Evolutionary conservation across 306 rosid genomes (phyloP), one percentile per base, ranked within the genome.

Genomic region (Bauhinia variegata): DNA sequence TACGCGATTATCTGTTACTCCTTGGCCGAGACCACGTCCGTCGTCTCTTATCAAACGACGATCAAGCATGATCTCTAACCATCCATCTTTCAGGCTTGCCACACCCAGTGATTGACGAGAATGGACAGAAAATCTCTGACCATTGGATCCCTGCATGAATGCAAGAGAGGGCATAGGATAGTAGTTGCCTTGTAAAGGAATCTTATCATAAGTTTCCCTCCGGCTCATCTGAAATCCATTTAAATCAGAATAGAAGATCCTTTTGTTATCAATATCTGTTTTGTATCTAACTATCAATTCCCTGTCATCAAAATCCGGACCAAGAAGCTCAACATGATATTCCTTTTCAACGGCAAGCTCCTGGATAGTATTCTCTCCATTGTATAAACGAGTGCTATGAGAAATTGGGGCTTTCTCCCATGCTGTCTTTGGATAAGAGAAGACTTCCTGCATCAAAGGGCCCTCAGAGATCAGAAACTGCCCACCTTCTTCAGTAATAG

Each of bases 1-100:
- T 10, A 82, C 84, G 11, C 91, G 99, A 76, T 93, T 93, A 75
- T 93, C 99, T 85, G 70, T 84, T 85, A 93, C 96, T 71, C 96
- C 99, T 85, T 93, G 99, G 68, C 99, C 99, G 0, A 93, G 83
- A 60, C 99, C 99, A 53, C 99, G 97, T 5, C 96, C 99, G 43
- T 93, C 99, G 14, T 93, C 99, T 59, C 80, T 86, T n/a, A 69
- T 44, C 86, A 93, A 60, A 28, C 99, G 93, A 9, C 99, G 97
- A 57, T 93, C 99, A 43, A 93, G 97, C 99, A 93, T 93, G 54
- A 93, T 83, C 89, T 93, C 99, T 57, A 93, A 78, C 91, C 96
- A 85, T 74, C 99, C 99, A 54, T 74, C 80, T 82, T 85, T 75
- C 69, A 93, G 96, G 83, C 96, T 90, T 48, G 99, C 96, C 37